Evolutionary conservation across 2,329 filamentous ascomycete genomes (phyloP), one percentile per base, ranked within the genome.

Genomic region (Botrytis cinerea): DNA sequence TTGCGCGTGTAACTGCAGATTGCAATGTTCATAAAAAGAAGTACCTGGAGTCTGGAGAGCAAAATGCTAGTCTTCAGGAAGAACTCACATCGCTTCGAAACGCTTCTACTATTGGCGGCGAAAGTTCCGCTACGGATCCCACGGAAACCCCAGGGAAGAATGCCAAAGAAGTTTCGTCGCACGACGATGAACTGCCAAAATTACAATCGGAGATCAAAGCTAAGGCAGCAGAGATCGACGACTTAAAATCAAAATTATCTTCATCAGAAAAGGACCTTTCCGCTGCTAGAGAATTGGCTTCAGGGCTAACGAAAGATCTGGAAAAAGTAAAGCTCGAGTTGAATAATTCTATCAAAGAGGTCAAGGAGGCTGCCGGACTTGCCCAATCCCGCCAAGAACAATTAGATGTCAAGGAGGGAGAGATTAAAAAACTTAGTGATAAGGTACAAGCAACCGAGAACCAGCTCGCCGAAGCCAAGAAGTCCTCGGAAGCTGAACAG

Each of bases 1-100:
- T 98, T 73, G 98, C 97, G 83, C 88, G 94, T 20, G 90, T 98
- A 0, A 92, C 94, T 0, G 87, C 88, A 5, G 95, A 98, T 80
- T 91, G 92, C 74, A 93, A 97, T 75, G 89, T 90, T 25, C 86
- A 92, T 75, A 95, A 94, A 81, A 92, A 91, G 82, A 94, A 93
- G 81, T 84, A 90, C 2, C 89, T 92, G n/a, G 89, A 91, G 67
- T 85, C 87, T 0, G 89, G 94, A 76, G 88, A 91, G 79, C 87
- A 88, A 70, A 84, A 90, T 0, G 87, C 87, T 69, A 85, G 88
- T 22, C 85, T 91, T 0, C 86, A 88, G 74, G 89, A 92, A 71
- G 90, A 96, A 80, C 82, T 93, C 20, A 86, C 87, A 32, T 83
- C 86, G 25, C 79, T 91, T 28, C 87, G 87, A 75, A 80, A 82